Base-by-base conservation (phyloP, 306 rosid species). In the Medicago lupulina region DNA sequence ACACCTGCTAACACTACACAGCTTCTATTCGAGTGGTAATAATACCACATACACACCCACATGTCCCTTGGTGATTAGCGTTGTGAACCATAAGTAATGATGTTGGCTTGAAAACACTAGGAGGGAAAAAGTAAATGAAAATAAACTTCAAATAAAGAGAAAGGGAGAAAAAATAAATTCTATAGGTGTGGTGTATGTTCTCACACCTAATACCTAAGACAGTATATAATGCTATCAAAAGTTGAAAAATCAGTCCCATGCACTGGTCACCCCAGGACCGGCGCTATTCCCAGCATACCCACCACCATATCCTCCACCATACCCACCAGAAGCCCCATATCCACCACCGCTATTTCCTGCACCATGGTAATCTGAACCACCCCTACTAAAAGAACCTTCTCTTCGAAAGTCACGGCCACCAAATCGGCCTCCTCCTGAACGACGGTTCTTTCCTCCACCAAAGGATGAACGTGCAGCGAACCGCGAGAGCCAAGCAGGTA, bases 341-440 rank as follows among this genome's bases (percentile, higher is more conserved):
- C 93, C 96, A 13, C 90, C 75, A 51, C 88, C 55, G 67, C 86
- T 86, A 40, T 83, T 83, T 9, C 92, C 90, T 55, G 87, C 85
- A 60, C 85, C 65, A 39, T 84, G 83, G 75, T 87, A 87, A 80
- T 88, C 97, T 77, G 91, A 79, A 64, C 97, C 87, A 34, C 95
- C 89, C 80, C 96, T 78, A 58, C 67, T 86, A 77, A 78, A 85
- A 40, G 86, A 79, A 58, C 83, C 46, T 2, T 92, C 96, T 78
- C 89, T 88, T 75, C 96, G 85, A 25, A 87, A 86, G 84, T 92
- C 97, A 57, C 97, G 97, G 59, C 94, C 88, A 76, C 96, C 97
- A 82, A 92, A 92, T 57, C 97, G 87, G 49, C 91, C 89, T 75
- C 96, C 97, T 69, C 96, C 97, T 67, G 93, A 86, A 39, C 97